Percentiles rank a stretch among this genome's conserved stretches.
Conservation (phyloP, 352 stramenopile species). For the Pythium scleroteichum region DNA sequence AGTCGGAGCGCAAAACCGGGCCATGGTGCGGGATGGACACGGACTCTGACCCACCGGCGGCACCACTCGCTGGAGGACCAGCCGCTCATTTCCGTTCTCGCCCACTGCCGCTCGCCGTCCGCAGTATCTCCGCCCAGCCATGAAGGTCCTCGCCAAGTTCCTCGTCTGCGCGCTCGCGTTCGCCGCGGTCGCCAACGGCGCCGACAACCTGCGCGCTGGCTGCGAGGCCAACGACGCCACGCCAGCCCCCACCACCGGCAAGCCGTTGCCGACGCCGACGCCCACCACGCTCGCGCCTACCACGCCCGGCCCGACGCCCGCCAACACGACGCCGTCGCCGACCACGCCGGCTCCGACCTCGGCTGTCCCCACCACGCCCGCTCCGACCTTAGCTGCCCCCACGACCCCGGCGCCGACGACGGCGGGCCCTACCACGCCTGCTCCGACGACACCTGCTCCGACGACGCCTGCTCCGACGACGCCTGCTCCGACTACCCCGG, state of each 20-base stretch:
- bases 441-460: slow-evolving; percentile 5
- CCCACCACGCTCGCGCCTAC: slow-evolving; percentile 2
- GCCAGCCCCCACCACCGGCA: slow-evolving; percentile 17
- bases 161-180: slow-evolving; percentile 25
- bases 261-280: slow-evolving; percentile 5
- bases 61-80: background rate
- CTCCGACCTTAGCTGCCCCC: background rate
- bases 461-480: slow-evolving; percentile 3
- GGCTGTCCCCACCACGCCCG: background rate
- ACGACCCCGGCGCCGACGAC: slow-evolving; percentile 15
- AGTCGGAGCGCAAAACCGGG: background rate
- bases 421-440: slow-evolving; percentile 4
- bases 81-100: slow-evolving; percentile 7
- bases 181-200: slow-evolving; percentile 18
- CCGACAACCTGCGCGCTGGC: slow-evolving; percentile 8
- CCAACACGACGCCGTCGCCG: background rate
- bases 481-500: slow-evolving; percentile 3
- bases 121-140: background rate
- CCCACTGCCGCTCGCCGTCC: slow-evolving; percentile 9
- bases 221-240: slow-evolving; percentile 16
- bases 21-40: background rate
- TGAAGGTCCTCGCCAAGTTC: slow-evolving; percentile 29
- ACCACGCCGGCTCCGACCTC: slow-evolving; percentile 2
- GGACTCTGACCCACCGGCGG: background rate
- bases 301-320: slow-evolving; percentile 3